Evolutionary conservation across 2,329 filamentous ascomycete species (phyloP), one percentile per base, ranked within the genome.

Genomic region (Monosporascus sp.): DNA sequence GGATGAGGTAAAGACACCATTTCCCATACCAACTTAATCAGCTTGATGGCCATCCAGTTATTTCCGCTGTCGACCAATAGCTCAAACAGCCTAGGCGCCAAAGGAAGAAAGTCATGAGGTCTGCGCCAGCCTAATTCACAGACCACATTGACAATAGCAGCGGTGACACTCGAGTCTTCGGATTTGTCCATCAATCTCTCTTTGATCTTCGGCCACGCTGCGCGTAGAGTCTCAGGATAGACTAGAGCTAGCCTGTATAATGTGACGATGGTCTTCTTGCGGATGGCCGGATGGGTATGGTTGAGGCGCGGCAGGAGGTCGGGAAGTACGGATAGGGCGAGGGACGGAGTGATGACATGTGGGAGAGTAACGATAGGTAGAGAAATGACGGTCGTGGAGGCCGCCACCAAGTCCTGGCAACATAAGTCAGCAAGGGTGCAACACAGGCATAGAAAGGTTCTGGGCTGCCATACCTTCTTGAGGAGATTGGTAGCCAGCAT

Each of bases 31-130:
- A 99, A 80, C 73, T 99, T 99, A 70, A 99, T 97, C 58, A 99
- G 84, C 70, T 99, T 99, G 68, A 99, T 99, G 55, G 92, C 92
- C 93, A 99, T 97, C 94, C 94, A 99, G 71, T 99, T 99, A 72
- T 99, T 97, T 38, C 88, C 88, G 52, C 91, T 87, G 56, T 95
- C 88, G 14, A 97, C 92, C 26, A 99, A 76, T 19, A 99, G 79
- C 67, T 97, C 92, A 64, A 97, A 99, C 26, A 99, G 73, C 54
- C 94, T 81, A 8, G 94, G 94, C 0, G 94, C 94, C 31, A 99
- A 78, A 16, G 94, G 90, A 31, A 99, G 77, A 63, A 97, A 97
- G 70, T 99, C 94, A 61, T 93, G 87, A 4, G 94, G 94, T 61
- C 94, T 81, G 62, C 94, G 84, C 90, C 93, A 97, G 6, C 93